These are phyloP conservation scores for Yarrowia deformans DNA, from an alignment of 805 yeast species.

Conservation along the genomic window DNA sequence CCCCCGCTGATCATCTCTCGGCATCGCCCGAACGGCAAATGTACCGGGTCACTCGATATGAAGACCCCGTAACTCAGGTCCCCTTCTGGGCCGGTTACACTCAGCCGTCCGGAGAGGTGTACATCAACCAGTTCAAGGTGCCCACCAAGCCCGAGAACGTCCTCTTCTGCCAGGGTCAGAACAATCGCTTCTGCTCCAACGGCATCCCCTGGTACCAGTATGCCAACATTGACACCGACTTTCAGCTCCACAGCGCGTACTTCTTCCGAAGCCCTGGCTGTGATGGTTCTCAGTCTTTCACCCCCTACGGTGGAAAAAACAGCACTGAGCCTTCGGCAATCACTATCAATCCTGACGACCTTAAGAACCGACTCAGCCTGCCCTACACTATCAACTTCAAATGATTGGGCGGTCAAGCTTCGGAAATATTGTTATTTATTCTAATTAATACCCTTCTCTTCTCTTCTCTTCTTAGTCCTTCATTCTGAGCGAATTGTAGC, in stretches of 20 bases:
- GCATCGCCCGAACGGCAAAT: slow-evolving; percentile 5
- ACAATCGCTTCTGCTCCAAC: slow-evolving; percentile 25
- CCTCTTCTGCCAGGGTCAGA: slow-evolving; percentile 29
- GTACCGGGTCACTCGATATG: slow-evolving; percentile 37
- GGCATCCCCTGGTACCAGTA: slow-evolving; percentile 37
- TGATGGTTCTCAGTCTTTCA: not conserved
- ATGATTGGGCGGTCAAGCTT: not conserved
- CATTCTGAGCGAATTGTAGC: not conserved
- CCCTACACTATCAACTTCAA: slow-evolving; percentile 5
- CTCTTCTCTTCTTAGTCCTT: not conserved
- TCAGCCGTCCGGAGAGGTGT: slow-evolving; percentile 30
- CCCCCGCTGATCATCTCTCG: not conserved
- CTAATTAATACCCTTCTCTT: slow-evolving; percentile 13
- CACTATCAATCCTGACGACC: not conserved
- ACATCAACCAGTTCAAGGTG: slow-evolving; percentile 8
- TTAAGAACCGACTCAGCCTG: not conserved
- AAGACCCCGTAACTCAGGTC: slow-evolving; percentile 36
- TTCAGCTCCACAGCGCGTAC: slow-evolving; percentile 13
- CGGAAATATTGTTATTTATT: slow-evolving; percentile 7
- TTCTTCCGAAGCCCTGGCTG: slow-evolving; percentile 32
- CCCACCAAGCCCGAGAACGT: slow-evolving; percentile 25
- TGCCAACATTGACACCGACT: slow-evolving; percentile 21
- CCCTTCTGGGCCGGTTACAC: slow-evolving; percentile 38
- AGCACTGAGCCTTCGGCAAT: not conserved
- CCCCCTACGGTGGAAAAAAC: slow-evolving; percentile 9